Evolutionary conservation across 345 rosid species (phyloP), one percentile per base, ranked within the genome.

Genomic region (Salix brachista): DNA sequence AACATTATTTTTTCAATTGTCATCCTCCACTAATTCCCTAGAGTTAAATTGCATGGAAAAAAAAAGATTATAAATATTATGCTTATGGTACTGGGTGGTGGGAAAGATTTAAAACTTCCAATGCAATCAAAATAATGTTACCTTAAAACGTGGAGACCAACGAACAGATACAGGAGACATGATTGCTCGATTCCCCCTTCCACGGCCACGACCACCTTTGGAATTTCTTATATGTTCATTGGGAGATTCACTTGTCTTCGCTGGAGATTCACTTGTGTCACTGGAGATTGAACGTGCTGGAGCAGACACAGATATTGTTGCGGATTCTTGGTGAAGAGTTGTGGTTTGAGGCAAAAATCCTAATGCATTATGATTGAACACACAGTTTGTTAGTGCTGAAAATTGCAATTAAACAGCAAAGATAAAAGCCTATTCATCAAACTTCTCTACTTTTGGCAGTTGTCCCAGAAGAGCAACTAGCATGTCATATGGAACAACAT

Each of bases 91-190:
- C 28, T 17, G 0, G 14, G 62, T 9, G 16, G 28, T n/a, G 50
- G 4, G 44, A 61, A 71, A 71, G n/a, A 8, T 7, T 67, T 12
- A 44, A 7, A 17, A 37, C 13, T n/a, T 67, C 30, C 28, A 18
- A 23, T 21, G 42, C 21, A 66, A 71, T 50, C 52, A 56, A 48
- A 65, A 61, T 16, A 66, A 77, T 13, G 21, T 75, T 85, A 92
- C 96, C 94, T 80, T 80, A 41, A 87, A 70, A 56, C 91, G 92
- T 77, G 94, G 80, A 61, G 94, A 89, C 23, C 87, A 83, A 17
- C 94, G 92, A 77, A 83, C 80, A 30, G 97, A 81, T 52, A 69
- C 80, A 69, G 96, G 93, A 60, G 96, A 88, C 18, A 69, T 26
- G 72, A 79, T 66, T 56, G 83, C 72, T 81, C 81, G 79, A 28